phyloP scores from a whole-genome alignment of 805 yeast genomes.

The Saccharomycopsis sp. region DNA sequence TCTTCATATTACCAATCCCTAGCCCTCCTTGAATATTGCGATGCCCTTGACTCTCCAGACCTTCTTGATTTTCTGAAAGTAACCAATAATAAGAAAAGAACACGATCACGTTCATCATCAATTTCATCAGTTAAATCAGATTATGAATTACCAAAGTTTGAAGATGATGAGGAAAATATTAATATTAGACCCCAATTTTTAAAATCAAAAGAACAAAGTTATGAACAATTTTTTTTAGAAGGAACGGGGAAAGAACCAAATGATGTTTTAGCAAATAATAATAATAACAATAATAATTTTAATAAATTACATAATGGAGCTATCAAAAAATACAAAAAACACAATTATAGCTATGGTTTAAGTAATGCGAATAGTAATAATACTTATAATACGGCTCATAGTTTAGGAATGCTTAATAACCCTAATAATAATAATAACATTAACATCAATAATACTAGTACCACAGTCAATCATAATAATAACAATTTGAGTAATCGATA shows the following conservation, averaged over 20 bases:
- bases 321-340: not conserved
- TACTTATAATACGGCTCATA: too few relatives aligned
- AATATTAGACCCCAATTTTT: not conserved
- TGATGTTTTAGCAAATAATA: not conserved
- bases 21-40: constrained; percentile 14
- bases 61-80: not conserved
- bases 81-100: not conserved
- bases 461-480: not conserved
- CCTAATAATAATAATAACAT: not conserved
- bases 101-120: constrained; percentile 6
- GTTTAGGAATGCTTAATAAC: too few relatives aligned
- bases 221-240: too few relatives aligned
- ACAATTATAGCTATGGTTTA: not conserved
- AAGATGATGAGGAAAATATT: not conserved
- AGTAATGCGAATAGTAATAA: too few relatives aligned
- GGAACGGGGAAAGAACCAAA: not conserved
- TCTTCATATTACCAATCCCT: constrained; percentile 15
- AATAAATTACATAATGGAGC: too few relatives aligned
- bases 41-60: constrained; percentile 13
- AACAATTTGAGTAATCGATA: not conserved
- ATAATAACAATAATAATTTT: too few relatives aligned
- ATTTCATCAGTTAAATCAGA: constrained; percentile 7
- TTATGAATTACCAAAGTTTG: constrained; percentile 7
- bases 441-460: not conserved
- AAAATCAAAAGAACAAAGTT: not conserved